Percentiles rank a stretch among this genome's conserved stretches.
Conservation (phyloP, 1,139 yeast species). For the Protomyces macrosporus region DNA sequence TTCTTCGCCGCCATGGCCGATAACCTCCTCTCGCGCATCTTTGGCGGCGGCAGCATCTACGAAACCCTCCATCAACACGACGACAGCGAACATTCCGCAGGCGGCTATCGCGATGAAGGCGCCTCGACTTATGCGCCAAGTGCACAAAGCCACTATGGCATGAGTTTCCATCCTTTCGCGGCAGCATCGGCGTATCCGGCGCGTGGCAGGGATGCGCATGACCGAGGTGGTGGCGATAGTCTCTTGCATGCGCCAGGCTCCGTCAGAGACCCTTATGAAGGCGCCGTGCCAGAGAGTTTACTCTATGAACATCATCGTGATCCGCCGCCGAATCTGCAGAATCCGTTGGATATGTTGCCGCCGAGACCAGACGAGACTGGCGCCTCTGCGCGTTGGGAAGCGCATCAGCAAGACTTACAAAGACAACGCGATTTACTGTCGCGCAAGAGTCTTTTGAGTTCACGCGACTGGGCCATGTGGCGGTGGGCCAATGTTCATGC, state of each 20-base stretch:
- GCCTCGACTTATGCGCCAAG: slow-evolving; percentile 15
- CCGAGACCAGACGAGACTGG: slow-evolving; percentile 10
- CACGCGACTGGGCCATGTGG: slow-evolving; percentile 82
- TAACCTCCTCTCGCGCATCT: slow-evolving; percentile 23
- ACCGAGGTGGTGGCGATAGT: not conserved
- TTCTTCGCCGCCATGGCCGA: slow-evolving; percentile 1
- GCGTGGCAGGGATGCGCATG: not conserved
- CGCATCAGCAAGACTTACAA: not conserved
- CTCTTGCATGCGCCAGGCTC: not conserved
- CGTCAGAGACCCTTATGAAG: not conserved
- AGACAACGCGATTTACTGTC: not conserved
- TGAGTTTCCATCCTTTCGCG: slow-evolving; percentile 22
- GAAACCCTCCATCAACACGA: slow-evolving; percentile 12
- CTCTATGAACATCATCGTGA: slow-evolving; percentile 1
- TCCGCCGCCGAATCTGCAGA: not conserved
- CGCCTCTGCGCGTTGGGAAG: not conserved
- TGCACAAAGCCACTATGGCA: slow-evolving; percentile 18
- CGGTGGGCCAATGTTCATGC: slow-evolving; percentile 87
- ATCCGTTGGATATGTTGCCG: not conserved
- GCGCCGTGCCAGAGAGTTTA: slow-evolving; percentile 4
- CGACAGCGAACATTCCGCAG: slow-evolving; percentile 12
- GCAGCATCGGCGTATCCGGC: not conserved
- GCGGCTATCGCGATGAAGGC: slow-evolving; percentile 13
- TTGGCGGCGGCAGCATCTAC: slow-evolving; percentile 22
- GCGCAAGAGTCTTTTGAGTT: slow-evolving; percentile 32